Base-by-base conservation (phyloP, 2,329 filamentous ascomycete genomes). In the Parastagonospora avenae region DNA sequence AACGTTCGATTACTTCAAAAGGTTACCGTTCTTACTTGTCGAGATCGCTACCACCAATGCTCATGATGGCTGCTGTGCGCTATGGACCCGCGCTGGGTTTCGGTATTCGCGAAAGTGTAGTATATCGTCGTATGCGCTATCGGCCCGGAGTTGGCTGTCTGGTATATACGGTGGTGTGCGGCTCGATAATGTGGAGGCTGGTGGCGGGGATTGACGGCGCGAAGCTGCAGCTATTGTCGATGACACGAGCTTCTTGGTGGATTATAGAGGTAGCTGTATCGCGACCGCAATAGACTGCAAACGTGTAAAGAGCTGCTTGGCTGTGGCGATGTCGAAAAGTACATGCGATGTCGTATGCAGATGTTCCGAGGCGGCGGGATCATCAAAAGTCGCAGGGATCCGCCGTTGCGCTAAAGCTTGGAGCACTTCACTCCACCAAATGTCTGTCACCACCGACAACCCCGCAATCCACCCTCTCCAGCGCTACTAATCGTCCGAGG, bases 31-130 rank as follows among this genome's bases (percentile, higher is more conserved):
- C 57, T 63, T 82, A 96, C 92, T 86, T 90, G 79, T 97, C 94
- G 68, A 97, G 85, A 76, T 97, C 92, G 77, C 92, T 96, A 89
- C 96, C 97, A 54, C 64, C 71, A 37, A 60, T 64, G 53, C 68
- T 74, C 71, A 74, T 72, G 45, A 40, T 55, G 50, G 32, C 42
- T 19, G 30, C 27, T 59, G 28, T 42, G 54, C 50, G 50, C 55
- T 54, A 52, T 42, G 24, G 36, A 57, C 64, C 62, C 59, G 37
- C 51, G 38, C 45, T 37, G 51, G 50, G 49, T 46, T 47, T 14
- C 10, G 32, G 9, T 33, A 10, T 15, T 8, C n/a, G 15, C 10
- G 24, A 24, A 35, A 16, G 12, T 31, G 29, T 9, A 29, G 39
- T 15, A n/a, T 43, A 35, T 16, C 14, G 35, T 37, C 11, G 35